Percentiles rank a stretch among this genome's conserved stretches.
These are phyloP conservation scores for Calonectria henricotiae DNA, from an alignment of 2,329 filamentous ascomycete genomes.

Conservation along the genomic window DNA sequence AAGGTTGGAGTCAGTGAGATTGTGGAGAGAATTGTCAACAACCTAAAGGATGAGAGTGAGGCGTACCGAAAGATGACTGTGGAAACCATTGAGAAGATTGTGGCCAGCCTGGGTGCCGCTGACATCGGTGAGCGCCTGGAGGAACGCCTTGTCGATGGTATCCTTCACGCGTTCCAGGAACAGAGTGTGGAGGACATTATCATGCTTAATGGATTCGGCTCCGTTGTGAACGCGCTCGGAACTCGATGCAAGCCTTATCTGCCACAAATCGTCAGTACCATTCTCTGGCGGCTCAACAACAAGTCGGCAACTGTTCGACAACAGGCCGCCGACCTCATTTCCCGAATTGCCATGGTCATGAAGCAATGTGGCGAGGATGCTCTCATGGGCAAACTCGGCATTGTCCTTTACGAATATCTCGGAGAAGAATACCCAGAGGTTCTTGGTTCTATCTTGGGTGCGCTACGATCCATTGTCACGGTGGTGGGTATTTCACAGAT, in stretches of 20 bases:
- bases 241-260: slow-evolving; percentile 96
- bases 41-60: slow-evolving; percentile 98
- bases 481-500: slow-evolving; percentile 98
- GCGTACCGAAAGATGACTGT: slow-evolving; percentile 99
- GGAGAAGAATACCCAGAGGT: slow-evolving; percentile 99
- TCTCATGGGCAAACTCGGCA: slow-evolving; percentile 93
- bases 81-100: slow-evolving; percentile 96
- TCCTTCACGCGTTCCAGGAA: slow-evolving; percentile 97
- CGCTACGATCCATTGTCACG: slow-evolving; percentile 95
- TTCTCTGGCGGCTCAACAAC: slow-evolving; percentile 97
- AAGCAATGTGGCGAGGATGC: slow-evolving; percentile 98
- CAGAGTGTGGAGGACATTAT: slow-evolving; percentile 97
- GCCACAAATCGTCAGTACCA: slow-evolving; percentile 96
- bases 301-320: slow-evolving; percentile 97
- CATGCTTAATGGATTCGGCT: slow-evolving; percentile 97
- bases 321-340: slow-evolving; percentile 96
- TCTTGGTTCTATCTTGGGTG: slow-evolving; percentile 94
- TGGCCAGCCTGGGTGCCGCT: slow-evolving; percentile 92
- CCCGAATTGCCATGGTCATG: slow-evolving; percentile 98
- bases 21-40: slow-evolving; percentile 91
- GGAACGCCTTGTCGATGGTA: slow-evolving; percentile 94
- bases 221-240: slow-evolving; percentile 95
- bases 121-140: slow-evolving; percentile 95
- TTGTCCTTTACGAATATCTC: slow-evolving; percentile 97
- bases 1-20: slow-evolving; percentile 99